A percentile compares a stretch with the other conserved stretches of the same genome.
phyloP scores from a whole-genome alignment of 352 stramenopile species.

The Pythium brachiatum region DNA sequence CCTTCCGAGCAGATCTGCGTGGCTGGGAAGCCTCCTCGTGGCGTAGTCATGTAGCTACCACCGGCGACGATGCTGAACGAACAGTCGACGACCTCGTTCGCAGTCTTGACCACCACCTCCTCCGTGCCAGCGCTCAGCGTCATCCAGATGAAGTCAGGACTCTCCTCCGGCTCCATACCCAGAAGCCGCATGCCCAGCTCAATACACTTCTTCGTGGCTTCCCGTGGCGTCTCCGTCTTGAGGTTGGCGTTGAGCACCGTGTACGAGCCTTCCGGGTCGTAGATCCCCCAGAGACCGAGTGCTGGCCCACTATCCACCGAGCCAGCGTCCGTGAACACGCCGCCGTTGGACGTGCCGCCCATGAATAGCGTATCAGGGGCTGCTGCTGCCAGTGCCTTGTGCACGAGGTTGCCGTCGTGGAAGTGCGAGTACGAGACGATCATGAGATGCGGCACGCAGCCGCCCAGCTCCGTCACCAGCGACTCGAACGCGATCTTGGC shows the following conservation, averaged over 20 bases:
- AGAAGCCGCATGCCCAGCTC: conserved; percentile 68
- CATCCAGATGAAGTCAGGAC: conserved; percentile 81
- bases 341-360: conserved; percentile 67
- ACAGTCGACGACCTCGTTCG: conserved; percentile 78
- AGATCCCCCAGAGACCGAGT: conserved; percentile 79
- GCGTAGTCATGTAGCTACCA: conserved; percentile 24
- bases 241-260: conserved; percentile 74
- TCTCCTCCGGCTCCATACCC: conserved; percentile 71
- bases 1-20: conserved; percentile 82
- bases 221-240: conserved; percentile 49
- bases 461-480: conserved; percentile 54
- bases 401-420: conserved; percentile 51
- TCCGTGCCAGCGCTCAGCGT: conserved; percentile 52
- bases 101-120: conserved; percentile 55
- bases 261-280: conserved; percentile 78
- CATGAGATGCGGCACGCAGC: conserved; percentile 73
- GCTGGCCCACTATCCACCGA: conserved; percentile 36
- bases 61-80: conserved; percentile 57
- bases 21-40: conserved; percentile 18
- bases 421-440: conserved; percentile 73
- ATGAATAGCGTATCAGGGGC: conserved; percentile 82
- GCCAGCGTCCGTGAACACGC: conserved; percentile 51
- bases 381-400: conserved; percentile 54
- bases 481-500: conserved; percentile 53
- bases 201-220: conserved; percentile 59